Evolutionary conservation across 2,329 filamentous ascomycete genomes (phyloP), one percentile per base, ranked within the genome.

Genomic region (Emmonsia crescens): DNA sequence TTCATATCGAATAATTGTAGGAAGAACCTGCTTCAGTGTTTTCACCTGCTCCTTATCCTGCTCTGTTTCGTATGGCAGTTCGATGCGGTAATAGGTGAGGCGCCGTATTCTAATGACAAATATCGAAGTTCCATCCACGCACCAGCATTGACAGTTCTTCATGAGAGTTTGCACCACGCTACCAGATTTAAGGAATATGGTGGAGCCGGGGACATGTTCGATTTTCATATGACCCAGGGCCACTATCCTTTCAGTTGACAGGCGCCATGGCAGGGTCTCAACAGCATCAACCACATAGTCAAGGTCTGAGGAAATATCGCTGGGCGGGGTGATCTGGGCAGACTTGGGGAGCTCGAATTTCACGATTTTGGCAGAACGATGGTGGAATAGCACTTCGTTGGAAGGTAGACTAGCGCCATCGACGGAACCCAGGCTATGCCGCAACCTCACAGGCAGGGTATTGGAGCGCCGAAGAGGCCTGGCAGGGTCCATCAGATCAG

Each of bases 111-210:
- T 88, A 63, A 96, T 77, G n/a, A 96, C 88, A 67, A 96, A 96
- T 67, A 87, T 91, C 48, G 88, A 88, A 61, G 86, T 83, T 62
- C 90, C 88, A 72, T 95, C 89, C 38, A 96, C 88, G 72, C 89
- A 95, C 92, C 92, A 96, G 71, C 89, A 95, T 74, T 96, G 91
- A 62, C 91, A 95, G 73, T 90, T 90, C 29, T 89, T 90, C 59
- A 96, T 77, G 64, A 96, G 94, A 12, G 92, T 89, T 69, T 94
- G 89, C 21, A 96, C 81, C 19, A 92, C 87, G 61, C 85, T 85
- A 63, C 89, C 89, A 65, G 91, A 96, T 74, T 89, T 93, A 10
- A 96, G 80, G 69, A 96, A 96, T 14, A 90, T 89, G 19, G 94
- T 89, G 10, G 90, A 90, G 24, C 90, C 89, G 8, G 89, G 89